A percentile compares a stretch with the other conserved stretches of the same genome.
These are phyloP conservation scores for Hydrangea macrophylla DNA, from an alignment of 148 eudicot species.

Conservation along the genomic window DNA sequence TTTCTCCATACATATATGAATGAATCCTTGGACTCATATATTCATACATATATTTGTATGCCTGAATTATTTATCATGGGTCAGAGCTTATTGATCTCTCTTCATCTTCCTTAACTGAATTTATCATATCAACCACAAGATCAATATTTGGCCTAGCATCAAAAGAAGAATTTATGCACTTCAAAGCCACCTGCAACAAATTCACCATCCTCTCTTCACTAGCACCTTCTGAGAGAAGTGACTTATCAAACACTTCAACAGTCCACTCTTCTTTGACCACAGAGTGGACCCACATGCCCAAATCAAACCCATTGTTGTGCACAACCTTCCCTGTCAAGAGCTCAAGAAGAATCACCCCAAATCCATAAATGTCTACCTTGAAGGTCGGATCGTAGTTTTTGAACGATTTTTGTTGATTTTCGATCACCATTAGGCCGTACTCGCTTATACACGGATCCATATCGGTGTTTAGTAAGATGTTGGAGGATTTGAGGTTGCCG, in stretches of 20 bases:
- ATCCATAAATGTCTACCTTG: slow-evolving; percentile 27
- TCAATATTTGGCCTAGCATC: slow-evolving; percentile 40
- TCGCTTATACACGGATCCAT: slow-evolving; percentile 47
- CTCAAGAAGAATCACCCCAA: slow-evolving; percentile 45
- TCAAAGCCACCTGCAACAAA: slow-evolving; percentile 48
- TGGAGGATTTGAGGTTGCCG: slow-evolving; percentile 50
- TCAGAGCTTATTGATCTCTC: slow-evolving; percentile 33
- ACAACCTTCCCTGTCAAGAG: slow-evolving; percentile 44
- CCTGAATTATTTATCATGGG: slow-evolving; percentile 14
- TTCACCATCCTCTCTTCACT: slow-evolving; percentile 41
- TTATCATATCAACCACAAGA: slow-evolving; percentile 29
- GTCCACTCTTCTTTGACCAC: slow-evolving; percentile 42
- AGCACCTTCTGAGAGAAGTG: slow-evolving; percentile 34
- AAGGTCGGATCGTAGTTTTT: slow-evolving; percentile 18
- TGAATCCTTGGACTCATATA: background rate
- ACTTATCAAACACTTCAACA: slow-evolving; percentile 38
- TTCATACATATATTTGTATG: background rate
- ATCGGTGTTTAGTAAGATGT: slow-evolving; percentile 36
- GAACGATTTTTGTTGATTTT: slow-evolving; percentile 15
- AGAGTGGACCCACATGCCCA: slow-evolving; percentile 39
- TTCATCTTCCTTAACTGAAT: slow-evolving; percentile 38
- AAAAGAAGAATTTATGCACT: slow-evolving; percentile 31
- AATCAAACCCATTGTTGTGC: slow-evolving; percentile 34
- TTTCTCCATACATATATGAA: background rate
- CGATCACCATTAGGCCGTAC: slow-evolving; percentile 43